Evolutionary conservation across 495 filamentous ascomycete genomes (phyloP), one percentile per base, ranked within the genome.

Genomic region (Tuber brumale): DNA sequence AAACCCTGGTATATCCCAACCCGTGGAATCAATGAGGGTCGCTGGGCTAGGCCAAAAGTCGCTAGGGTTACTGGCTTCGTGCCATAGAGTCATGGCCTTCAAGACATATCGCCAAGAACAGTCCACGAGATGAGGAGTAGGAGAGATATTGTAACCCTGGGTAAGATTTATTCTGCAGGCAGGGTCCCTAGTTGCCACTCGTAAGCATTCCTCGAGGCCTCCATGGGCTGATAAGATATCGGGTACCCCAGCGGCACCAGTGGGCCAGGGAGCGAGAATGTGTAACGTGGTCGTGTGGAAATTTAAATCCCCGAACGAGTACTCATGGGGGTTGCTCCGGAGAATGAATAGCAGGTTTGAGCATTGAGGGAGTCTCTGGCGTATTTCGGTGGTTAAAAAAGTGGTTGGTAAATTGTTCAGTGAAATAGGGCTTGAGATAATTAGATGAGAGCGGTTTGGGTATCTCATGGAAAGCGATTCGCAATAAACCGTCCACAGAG

Each of bases 341-440:
- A 66, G 57, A 35, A 66, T 35, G 19, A 66, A 66, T 16, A 66
- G 57, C 19, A 66, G 14, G 57, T 66, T 66, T 66, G 57, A 35
- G 10, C 57, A 66, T 66, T 35, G 57, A 66, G 57, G 57, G 57
- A 66, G 57, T 66, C 57, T 66, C 57, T 66, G 27, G 57, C 57
- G 57, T 66, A 66, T 66, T 66, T 31, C 57, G 2, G 57, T 1
- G n/a, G 3, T 66, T 66, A 66, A 66, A 66, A 66, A 35, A 27
- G 12, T 66, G 27, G 57, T 35, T 18, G 57, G 57, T 35, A 66
- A 35, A 66, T 66, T 10, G 12, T 66, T 27, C 18, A 66, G 57
- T 18, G 57, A 35, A 66, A 66, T 35, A 14, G 57, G 57, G 27
- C 16, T 66, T 19, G 27, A 66, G 27, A 66, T 66, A 12, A 66